These are phyloP conservation scores for Penicillium manginii DNA, from an alignment of 495 filamentous ascomycete species.

Conservation along the genomic window DNA sequence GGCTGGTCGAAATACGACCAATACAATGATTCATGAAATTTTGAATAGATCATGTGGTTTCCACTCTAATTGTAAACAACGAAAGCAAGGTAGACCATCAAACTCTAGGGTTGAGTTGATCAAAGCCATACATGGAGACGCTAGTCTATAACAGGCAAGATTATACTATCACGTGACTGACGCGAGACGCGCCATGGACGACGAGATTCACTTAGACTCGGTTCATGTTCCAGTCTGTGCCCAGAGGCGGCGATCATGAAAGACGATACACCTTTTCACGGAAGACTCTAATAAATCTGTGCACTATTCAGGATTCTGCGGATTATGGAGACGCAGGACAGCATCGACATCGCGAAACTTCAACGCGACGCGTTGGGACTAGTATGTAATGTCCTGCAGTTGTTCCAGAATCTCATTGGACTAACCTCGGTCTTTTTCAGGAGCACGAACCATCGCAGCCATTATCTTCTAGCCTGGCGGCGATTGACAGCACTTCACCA, in stretches of 20 bases:
- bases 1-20: constrained; percentile 2
- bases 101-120: background rate
- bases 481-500: constrained; percentile 13
- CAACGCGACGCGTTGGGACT: constrained; percentile 54
- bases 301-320: background rate
- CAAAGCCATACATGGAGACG: constrained; percentile 3
- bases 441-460: constrained; percentile 38
- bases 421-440: constrained; percentile 36
- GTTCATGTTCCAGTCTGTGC: too few species aligned
- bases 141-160: constrained; percentile 38
- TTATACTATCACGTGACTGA: constrained; percentile 17
- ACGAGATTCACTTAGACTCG: too few species aligned
- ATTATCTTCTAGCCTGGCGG: constrained; percentile 12
- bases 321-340: constrained; percentile 52
- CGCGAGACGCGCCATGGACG: constrained; percentile 25
- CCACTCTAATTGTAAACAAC: background rate
- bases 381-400: constrained; percentile 43
- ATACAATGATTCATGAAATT: too few species aligned
- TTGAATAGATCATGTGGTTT: too few species aligned
- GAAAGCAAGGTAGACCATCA: background rate
- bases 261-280: background rate
- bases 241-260: too few species aligned
- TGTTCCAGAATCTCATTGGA: constrained; percentile 33
- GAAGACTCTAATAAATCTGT: background rate
- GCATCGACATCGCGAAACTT: constrained; percentile 52